Evolutionary conservation across 225 moss, liverwort and hornwort genomes (phyloP).

Genomic region (Thuidium tamariscinum): DNA sequence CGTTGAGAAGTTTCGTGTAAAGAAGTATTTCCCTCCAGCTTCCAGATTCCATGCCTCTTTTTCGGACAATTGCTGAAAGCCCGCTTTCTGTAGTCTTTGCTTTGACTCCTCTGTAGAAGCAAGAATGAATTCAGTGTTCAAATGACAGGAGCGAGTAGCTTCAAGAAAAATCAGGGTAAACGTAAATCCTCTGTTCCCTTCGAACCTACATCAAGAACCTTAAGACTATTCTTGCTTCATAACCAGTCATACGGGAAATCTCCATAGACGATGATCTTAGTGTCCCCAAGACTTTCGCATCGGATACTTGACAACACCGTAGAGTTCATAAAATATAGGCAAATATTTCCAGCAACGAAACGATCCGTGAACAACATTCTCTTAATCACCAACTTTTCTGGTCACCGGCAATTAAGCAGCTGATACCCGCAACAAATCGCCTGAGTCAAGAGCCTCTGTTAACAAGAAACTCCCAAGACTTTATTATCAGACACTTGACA

Average conservation of each 20-base stretch:
- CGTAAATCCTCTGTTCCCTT: not conserved
- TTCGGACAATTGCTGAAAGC: slow-evolving; percentile 62
- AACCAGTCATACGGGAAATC: not conserved
- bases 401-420: not conserved
- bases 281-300: not conserved
- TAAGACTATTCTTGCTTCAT: not conserved
- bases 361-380: not conserved
- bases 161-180: not conserved
- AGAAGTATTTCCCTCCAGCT: slow-evolving; percentile 75
- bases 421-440: not conserved
- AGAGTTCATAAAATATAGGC: not conserved
- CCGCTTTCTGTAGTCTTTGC: slow-evolving; percentile 50
- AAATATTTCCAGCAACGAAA: not conserved
- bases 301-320: not conserved
- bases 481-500: not conserved
- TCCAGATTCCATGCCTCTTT: slow-evolving; percentile 62
- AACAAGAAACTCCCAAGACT: not conserved
- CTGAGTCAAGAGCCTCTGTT: not conserved
- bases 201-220: not conserved
- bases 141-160: not conserved
- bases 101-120: slow-evolving; percentile 56
- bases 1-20: slow-evolving; percentile 83
- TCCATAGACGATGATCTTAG: not conserved
- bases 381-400: not conserved
- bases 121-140: not conserved